Evolutionary conservation across 106 monocot genomes (phyloP).

Genomic region (Triglochin maritima): DNA sequence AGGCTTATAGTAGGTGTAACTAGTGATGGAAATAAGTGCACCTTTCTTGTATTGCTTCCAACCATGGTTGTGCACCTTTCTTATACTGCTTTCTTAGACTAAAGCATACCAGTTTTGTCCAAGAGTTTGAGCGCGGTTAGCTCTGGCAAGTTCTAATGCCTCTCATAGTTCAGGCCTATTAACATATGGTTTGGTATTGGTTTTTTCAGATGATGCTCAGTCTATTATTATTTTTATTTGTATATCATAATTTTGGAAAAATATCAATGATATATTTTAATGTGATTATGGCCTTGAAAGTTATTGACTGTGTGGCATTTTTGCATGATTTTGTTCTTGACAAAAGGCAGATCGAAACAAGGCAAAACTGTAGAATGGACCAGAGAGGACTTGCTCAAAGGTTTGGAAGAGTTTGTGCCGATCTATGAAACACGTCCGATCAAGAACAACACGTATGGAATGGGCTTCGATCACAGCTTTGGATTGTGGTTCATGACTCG

Average conservation of each 20-base stretch:
- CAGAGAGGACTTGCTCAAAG: constrained; percentile 68
- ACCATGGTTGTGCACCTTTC: background rate
- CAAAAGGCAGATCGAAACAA: constrained; percentile 98
- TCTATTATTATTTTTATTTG: background rate
- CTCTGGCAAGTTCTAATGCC: no score
- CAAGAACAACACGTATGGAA: constrained; percentile 96
- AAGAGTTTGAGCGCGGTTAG: no score
- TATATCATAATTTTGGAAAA: background rate
- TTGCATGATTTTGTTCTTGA: constrained; percentile 30
- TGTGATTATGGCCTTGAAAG: background rate
- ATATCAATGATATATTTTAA: background rate
- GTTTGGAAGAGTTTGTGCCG: constrained; percentile 87
- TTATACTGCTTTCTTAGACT: background rate
- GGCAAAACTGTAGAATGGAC: constrained; percentile 85
- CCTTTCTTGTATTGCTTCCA: background rate
- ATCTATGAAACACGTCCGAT: constrained; percentile 90
- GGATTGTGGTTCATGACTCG: constrained; percentile 94
- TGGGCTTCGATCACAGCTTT: constrained; percentile 99
- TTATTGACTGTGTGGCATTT: background rate
- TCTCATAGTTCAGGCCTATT: background rate
- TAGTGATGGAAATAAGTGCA: background rate
- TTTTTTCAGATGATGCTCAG: background rate
- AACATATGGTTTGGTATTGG: background rate
- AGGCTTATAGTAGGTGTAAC: background rate
- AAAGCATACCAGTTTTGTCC: no score